Evolutionary conservation across 495 filamentous ascomycete genomes (phyloP).

Genomic region (Platismatia glauca): DNA sequence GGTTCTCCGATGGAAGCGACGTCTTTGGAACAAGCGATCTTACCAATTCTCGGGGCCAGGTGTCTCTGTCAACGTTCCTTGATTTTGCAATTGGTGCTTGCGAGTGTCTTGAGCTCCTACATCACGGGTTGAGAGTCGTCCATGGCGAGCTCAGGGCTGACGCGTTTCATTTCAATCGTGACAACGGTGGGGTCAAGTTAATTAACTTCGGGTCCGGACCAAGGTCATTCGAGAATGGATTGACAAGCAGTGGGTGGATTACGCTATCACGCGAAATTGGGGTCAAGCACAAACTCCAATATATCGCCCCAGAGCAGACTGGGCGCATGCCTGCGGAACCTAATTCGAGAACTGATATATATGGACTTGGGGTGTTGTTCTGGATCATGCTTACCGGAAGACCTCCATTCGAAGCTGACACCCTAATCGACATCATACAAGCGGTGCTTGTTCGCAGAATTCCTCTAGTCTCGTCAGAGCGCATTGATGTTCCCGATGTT

Average conservation of each 20-base stretch:
- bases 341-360: conserved; percentile 83
- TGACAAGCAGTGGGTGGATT: conserved; percentile 78
- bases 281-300: conserved; percentile 74
- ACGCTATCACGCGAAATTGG: conserved; percentile 68
- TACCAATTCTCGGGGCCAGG: conserved; percentile 42
- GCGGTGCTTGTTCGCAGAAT: conserved; percentile 70
- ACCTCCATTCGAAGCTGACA: conserved; percentile 62
- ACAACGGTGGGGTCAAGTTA: conserved; percentile 62
- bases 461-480: conserved; percentile 59
- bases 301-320: conserved; percentile 86
- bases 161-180: conserved; percentile 71
- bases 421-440: conserved; percentile 79
- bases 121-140: conserved; percentile 71
- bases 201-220: conserved; percentile 77
- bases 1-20: conserved; percentile 40
- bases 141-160: conserved; percentile 84
- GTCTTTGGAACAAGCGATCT: conserved; percentile 19
- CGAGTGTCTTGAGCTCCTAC: conserved; percentile 75
- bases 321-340: conserved; percentile 83
- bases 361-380: conserved; percentile 76
- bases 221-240: conserved; percentile 76
- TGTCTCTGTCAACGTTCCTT: conserved; percentile 65
- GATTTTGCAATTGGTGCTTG: conserved; percentile 83
- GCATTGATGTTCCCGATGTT: conserved; percentile 72
- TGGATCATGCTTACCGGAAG: conserved; percentile 76